phyloP scores from a whole-genome alignment of 768 basidiomycete species.

The Wakefieldia striispora region DNA sequence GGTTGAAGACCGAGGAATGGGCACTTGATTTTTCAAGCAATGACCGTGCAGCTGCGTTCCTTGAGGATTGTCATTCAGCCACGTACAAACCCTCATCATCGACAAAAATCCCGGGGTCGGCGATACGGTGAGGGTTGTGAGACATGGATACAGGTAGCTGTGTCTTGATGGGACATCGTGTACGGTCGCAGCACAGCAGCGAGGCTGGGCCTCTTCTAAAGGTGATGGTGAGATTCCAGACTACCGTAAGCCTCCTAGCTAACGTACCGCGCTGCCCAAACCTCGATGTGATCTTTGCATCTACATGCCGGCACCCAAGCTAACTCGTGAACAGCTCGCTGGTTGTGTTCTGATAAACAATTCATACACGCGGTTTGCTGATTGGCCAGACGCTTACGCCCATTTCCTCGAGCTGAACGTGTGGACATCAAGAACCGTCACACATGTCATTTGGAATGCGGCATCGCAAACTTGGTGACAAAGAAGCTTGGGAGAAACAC shows the following conservation, averaged over 20 bases:
- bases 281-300: constrained; percentile 40
- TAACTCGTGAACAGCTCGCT: constrained; percentile 3
- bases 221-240: constrained; percentile 50
- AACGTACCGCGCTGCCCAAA: background rate
- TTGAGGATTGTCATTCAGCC: constrained; percentile 56
- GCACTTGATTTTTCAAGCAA: constrained; percentile 42
- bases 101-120: constrained; percentile 48
- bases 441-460: constrained; percentile 33
- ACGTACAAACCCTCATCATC: constrained; percentile 47
- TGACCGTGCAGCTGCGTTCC: constrained; percentile 53
- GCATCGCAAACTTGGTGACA: constrained; percentile 32
- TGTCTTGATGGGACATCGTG: constrained; percentile 49
- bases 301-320: constrained; percentile 48
- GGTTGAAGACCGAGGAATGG: constrained; percentile 37
- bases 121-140: constrained; percentile 39
- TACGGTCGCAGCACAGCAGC: constrained; percentile 21
- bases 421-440: constrained; percentile 49
- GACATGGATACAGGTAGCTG: constrained; percentile 30
- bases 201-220: constrained; percentile 8
- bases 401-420: constrained; percentile 53
- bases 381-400: constrained; percentile 59
- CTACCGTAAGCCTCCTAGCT: constrained; percentile 33
- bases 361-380: constrained; percentile 40
- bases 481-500: constrained; percentile 26
- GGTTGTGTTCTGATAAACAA: background rate